phyloP scores from a whole-genome alignment of 73 alveolate genomes.

The Halteria grandinella region DNA sequence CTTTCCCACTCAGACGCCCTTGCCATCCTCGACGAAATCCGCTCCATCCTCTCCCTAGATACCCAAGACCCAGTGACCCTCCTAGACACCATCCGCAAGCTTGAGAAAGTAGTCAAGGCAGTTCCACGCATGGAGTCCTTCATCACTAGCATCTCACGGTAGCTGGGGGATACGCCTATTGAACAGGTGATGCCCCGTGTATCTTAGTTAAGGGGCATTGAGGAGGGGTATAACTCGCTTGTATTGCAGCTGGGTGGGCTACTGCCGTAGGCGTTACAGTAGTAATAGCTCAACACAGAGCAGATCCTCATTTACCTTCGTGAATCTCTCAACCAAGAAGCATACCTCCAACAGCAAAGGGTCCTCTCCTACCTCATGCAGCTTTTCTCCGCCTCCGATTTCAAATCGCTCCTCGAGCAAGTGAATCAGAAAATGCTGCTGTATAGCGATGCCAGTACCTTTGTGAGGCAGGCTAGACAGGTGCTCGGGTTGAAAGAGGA shows the following conservation, averaged over 20 bases:
- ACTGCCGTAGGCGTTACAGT: conserved; percentile 19
- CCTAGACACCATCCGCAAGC: conserved; percentile 60
- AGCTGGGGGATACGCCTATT: conserved; percentile 2
- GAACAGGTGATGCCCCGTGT: conserved; percentile 20
- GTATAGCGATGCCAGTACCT: conserved; percentile 42
- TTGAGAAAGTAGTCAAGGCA: conserved; percentile 68
- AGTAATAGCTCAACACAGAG: conserved; percentile 12
- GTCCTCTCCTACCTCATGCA: conserved; percentile 6
- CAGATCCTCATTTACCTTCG: conserved; percentile 1
- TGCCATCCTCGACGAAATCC: conserved; percentile 46
- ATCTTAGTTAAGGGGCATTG: conserved; percentile 7
- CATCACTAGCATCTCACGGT: conserved; percentile 36
- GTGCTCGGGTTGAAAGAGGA: conserved; percentile 35
- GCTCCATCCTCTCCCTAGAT: conserved; percentile 24
- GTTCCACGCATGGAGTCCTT: conserved; percentile 72
- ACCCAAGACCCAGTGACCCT: conserved; percentile 22
- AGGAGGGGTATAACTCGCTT: conserved; percentile 8
- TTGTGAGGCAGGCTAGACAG: conserved; percentile 31
- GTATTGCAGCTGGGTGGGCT: background rate
- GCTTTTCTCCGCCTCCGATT: conserved; percentile 26
- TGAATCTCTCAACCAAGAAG: background rate
- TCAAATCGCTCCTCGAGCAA: conserved; percentile 21
- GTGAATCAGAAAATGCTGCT: conserved; percentile 45
- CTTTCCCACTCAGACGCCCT: conserved; percentile 47
- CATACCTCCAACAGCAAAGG: conserved; percentile 13